phyloP scores from a whole-genome alignment of 352 stramenopile species.

The Globisporangium lucens region DNA sequence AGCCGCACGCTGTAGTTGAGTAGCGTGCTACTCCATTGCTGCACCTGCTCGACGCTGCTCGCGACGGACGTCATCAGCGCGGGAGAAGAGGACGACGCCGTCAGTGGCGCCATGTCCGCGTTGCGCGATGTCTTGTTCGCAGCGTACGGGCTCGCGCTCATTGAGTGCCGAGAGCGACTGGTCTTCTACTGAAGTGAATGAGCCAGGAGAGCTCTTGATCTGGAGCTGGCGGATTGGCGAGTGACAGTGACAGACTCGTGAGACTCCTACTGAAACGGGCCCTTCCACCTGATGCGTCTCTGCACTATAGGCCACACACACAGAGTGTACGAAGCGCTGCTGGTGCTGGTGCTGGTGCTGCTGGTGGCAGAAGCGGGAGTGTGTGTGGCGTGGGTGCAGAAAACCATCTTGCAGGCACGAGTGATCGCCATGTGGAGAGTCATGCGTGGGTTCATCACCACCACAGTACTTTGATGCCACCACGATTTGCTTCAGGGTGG shows the following conservation, averaged over 20 bases:
- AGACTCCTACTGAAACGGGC: background rate
- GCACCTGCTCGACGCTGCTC: slow-evolving; percentile 22
- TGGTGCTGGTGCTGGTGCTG: background rate
- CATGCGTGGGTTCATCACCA: background rate
- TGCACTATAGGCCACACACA: background rate
- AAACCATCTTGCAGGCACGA: background rate
- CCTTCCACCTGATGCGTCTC: background rate
- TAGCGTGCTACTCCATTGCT: slow-evolving; percentile 44
- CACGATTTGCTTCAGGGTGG: background rate
- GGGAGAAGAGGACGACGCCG: background rate
- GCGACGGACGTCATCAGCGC: background rate
- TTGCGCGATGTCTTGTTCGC: slow-evolving; percentile 1
- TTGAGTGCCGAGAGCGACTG: background rate
- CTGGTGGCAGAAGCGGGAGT: background rate
- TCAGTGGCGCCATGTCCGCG: slow-evolving; percentile 1
- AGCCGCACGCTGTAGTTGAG: slow-evolving; percentile 36
- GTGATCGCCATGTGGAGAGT: background rate
- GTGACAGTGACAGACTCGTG: background rate
- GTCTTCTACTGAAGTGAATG: background rate
- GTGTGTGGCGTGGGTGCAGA: background rate
- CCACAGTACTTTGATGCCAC: background rate
- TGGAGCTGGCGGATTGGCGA: background rate
- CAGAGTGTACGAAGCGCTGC: too few species aligned
- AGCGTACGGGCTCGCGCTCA: background rate
- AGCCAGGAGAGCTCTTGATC: background rate